Base-by-base conservation (phyloP, 2,329 filamentous ascomycete genomes). In the Pezicula rhizophila region DNA sequence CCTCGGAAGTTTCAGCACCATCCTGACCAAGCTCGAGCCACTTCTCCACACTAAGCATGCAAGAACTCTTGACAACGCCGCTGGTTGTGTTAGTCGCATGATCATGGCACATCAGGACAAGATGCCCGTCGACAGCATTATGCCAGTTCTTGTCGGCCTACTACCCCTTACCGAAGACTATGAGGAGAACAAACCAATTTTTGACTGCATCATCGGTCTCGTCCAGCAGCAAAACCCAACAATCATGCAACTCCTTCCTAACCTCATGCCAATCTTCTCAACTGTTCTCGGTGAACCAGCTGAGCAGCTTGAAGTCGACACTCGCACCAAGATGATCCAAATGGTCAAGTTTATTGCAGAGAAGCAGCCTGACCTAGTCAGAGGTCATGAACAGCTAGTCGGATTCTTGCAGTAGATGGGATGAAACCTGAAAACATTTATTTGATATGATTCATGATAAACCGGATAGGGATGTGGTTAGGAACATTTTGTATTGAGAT, bases 171-270 rank as follows among this genome's bases (percentile, higher is more conserved):
- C 87, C 68, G 91, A 96, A 65, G 93, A 97, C 68, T 97, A 81
- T 61, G 90, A 96, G 70, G 93, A 97, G 79, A 97, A 99, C 71
- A 88, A 89, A 61, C 90, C 93, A 8, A 84, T 97, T 52, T 99
- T 86, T 72, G 80, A 86, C 67, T 95, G 91, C 80, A 85, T 99
- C 62, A 85, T 88, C 68, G 84, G 87, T 18, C 28, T 54, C 82
- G 78, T 90, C 67, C 79, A 85, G 59, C 73, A 78, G 53, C 78
- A 81, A 56, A 85, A 92, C 68, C 71, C 77, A 11, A 85, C 82
- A 2, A 77, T 91, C 42, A 80, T 84, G 67, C 74, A 79, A 60
- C 75, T 89, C 42, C 90, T 87, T 4, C 77, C 81, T 34, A 76
- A 81, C 63, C 74, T 93, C 49, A 71, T 89, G 56, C 77, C 79